A percentile compares a stretch with the other conserved stretches of the same genome.
phyloP scores from a whole-genome alignment of 106 monocot genomes.

The Platanthera zijinensis region DNA sequence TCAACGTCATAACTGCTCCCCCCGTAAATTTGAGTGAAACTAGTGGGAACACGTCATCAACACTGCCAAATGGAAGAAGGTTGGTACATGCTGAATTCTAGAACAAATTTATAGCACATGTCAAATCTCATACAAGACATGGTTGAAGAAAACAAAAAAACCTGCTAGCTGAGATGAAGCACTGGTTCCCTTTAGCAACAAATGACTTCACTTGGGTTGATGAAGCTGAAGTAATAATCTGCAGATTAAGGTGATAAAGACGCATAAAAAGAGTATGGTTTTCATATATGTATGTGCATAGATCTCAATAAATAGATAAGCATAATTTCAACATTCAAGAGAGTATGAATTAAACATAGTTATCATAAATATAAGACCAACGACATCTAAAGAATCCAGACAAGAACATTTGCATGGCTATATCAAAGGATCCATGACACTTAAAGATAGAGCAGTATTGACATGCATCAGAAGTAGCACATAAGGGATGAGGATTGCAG shows the following conservation, averaged over 20 bases:
- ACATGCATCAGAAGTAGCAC: background rate
- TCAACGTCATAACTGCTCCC: slow-evolving; percentile 52
- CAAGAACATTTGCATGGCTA: background rate
- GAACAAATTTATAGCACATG: background rate
- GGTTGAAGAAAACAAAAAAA: slow-evolving; percentile 13
- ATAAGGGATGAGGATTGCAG: background rate
- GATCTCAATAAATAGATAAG: background rate
- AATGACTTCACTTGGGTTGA: slow-evolving; percentile 29
- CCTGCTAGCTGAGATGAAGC: slow-evolving; percentile 72
- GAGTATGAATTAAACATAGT: background rate
- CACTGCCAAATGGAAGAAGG: slow-evolving; percentile 28
- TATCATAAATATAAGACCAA: background rate
- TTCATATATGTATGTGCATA: background rate
- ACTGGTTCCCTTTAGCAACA: slow-evolving; percentile 54
- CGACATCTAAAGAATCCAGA: background rate
- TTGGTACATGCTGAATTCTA: background rate
- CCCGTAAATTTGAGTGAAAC: slow-evolving; percentile 70
- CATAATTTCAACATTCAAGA: background rate
- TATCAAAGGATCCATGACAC: background rate
- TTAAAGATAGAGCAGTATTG: background rate
- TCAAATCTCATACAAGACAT: background rate
- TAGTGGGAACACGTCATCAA: slow-evolving; percentile 60
- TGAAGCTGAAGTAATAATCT: slow-evolving; percentile 55
- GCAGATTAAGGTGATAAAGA: slow-evolving; percentile 5
- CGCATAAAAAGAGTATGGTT: background rate